phyloP scores from a whole-genome alignment of 2,329 filamentous ascomycete genomes.

The Fusarium sp. region DNA sequence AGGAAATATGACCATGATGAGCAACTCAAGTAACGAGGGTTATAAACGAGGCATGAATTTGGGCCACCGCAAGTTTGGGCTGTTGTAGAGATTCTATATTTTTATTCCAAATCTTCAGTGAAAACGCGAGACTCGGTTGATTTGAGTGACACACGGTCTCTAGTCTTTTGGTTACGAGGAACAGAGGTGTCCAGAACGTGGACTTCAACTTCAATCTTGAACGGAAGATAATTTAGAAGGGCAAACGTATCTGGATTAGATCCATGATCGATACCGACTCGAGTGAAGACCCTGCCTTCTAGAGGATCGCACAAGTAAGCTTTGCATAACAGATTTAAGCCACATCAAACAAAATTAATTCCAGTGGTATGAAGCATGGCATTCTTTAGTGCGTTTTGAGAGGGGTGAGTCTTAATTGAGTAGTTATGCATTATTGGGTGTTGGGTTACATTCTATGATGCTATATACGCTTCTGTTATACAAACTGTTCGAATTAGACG shows the following conservation, averaged over 20 bases:
- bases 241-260: neutral
- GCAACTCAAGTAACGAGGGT: conserved; percentile 30
- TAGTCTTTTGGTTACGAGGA: neutral
- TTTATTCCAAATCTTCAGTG: neutral
- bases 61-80: conserved; percentile 14
- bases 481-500: conserved; percentile 16
- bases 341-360: neutral
- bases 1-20: conserved; percentile 33
- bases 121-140: neutral
- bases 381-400: neutral
- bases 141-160: neutral
- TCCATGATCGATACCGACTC: neutral
- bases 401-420: neutral
- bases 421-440: conserved; percentile 10
- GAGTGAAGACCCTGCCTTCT: neutral
- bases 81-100: conserved; percentile 24
- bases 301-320: neutral
- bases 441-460: conserved; percentile 22
- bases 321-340: neutral
- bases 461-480: conserved; percentile 9
- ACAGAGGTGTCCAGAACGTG: neutral
- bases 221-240: neutral
- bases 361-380: neutral
- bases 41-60: conserved; percentile 30
- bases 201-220: neutral